Base-by-base conservation (phyloP, 1,139 yeast genomes). In the Williopsis jadinii region DNA sequence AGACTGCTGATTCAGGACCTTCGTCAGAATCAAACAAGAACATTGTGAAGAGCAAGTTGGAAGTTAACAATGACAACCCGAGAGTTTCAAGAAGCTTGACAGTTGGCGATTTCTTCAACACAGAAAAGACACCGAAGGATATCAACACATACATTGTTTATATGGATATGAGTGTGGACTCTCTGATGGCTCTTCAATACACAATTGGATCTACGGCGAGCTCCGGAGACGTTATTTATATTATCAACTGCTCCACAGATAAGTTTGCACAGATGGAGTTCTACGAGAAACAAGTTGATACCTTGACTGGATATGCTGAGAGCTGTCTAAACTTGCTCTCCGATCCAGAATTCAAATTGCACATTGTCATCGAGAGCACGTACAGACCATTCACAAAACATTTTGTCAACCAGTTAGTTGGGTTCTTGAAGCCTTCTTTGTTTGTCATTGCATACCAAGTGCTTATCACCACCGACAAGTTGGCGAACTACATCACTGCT, bases 131-230 rank as follows among this genome's bases (percentile, higher is more conserved):
- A 10, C 32, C 41, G 2, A 37, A 40, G 8, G 45, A 43, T n/a
- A 41, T 42, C 9, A 41, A 41, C 5, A 43, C 51, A 2, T 49
- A 46, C 35, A 11, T 55, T 19, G 39, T 55, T 8, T 52, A 49
- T 32, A 37, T 46, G 28, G 56, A 53, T 32, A 29, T 38, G 8
- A 38, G 51, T 8, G 36, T 90, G 1, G 97, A 87, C 55, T 83
- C 95, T 4, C 72, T 75, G 31, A 86, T 84, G 61, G 95, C 97
- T 0, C 69, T 90, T 35, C 95, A 87, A 55, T 90, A 96, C 87
- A 77, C 90, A 37, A 72, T 90, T 51, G 97, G 97, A 2, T 80
- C 95, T 0, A 84, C 88, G 1, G 69, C 88, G 40, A 84, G 83
- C 27, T 94, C 86, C 55, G 94, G 94, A 0, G 84, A 88, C 44